Evolutionary conservation across 129 eudicot genomes (phyloP), one percentile per base, ranked within the genome.

Genomic region (Solidago caesia): DNA sequence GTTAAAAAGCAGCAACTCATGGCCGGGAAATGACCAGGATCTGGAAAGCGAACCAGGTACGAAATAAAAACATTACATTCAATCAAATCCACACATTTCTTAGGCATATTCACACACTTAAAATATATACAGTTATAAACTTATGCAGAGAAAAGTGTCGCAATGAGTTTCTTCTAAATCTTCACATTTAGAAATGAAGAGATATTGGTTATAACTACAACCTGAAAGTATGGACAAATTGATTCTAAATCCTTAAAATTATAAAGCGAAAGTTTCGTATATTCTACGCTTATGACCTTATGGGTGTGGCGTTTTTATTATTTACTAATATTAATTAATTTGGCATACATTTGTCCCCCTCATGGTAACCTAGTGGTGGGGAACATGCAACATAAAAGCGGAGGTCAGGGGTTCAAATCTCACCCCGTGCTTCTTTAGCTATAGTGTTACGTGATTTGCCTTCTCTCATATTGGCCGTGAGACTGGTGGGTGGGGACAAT

Each of bases 1-100:
- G 55, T 69, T 73, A 68, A 58, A 79, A 70, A 88, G 76, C 79
- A 86, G 79, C 80, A 86, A 74, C 70, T 83, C 89, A 8, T 87
- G 90, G 89, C 91, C 96, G 27, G 87, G 87, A 57, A 76, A 82
- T 47, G 70, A 68, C 51, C 82, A 80, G 69, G 84, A 71, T 21
- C 53, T 70, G 33, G 62, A 80, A 26, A 67, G 77, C 68, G 83
- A 78, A 49, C 72, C 25, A 14, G 76, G 87, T 49, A n/a, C 73
- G 16, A 21, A 67, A 15, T 53, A 65, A 60, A 52, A 44, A 58
- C 56, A 57, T 26, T 7, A 15, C 53, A 44, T 43, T 13, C 26
- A 21, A 16, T 58, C 8, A 49, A 21, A 48, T 63, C 14, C 8
- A 49, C 0, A 60, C 29, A 26, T 26, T 48, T 53, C 15, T 73